Base-by-base conservation (phyloP, 2,329 filamentous ascomycete species). In the Alternaria sp. region DNA sequence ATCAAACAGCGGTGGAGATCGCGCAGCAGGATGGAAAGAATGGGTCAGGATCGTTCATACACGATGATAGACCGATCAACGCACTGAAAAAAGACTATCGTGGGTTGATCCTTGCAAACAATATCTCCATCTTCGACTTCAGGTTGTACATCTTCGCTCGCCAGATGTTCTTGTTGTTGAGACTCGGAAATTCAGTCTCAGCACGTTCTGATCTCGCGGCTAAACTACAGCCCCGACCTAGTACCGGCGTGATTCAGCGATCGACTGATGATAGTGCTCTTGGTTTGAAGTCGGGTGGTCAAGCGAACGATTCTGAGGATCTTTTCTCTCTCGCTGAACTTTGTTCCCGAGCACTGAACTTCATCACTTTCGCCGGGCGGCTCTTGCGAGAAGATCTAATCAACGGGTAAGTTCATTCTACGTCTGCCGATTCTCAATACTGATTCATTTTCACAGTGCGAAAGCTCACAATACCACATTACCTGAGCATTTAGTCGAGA, bases 121-220 rank as follows among this genome's bases (percentile, higher is more conserved):
- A 97, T 65, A 96, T 99, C 34, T 99, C 95, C 0, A 84, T 97
- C 3, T 97, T 98, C 72, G 95, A 99, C 76, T 98, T 99, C 75
- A 85, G 92, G 49, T 92, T 90, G 67, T 99, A 99, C 75, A 88
- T 99, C 11, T 99, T 98, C 76, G 88, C 92, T 3, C 86, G 95
- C 24, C 94, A 99, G 70, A 87, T 97, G 62, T 86, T 90, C 3
- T 80, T 99, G 0, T 83, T 98, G 1, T 82, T 97, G 11, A 86
- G 93, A 4, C 84, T 96, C 1, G 93, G 91, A n/a, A 95, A 94
- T 71, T 78, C 79, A 39, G 72, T 76, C 13, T 77, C 77, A 8
- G 73, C 78, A n/a, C 73, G 77, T 54, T 69, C 77, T n/a, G 78
- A 79, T 54, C 70, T 81, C n/a, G 74, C 69, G 50, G 65, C 69